phyloP scores from a whole-genome alignment of 2,329 filamentous ascomycete species.

The Fusarium brevicatenulatum region DNA sequence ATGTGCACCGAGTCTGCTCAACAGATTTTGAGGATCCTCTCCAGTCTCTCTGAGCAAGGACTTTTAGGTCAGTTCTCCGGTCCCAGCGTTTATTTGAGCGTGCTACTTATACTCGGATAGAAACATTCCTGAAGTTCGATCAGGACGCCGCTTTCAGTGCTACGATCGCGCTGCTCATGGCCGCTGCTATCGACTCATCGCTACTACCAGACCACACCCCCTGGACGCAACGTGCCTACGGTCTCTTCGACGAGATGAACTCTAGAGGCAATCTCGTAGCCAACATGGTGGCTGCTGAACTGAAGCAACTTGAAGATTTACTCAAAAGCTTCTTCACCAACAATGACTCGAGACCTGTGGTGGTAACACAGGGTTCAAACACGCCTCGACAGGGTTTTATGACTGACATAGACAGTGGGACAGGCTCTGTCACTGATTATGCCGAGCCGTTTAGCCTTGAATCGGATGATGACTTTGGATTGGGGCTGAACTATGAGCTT shows the following conservation, averaged over 20 bases:
- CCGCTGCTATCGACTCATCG: conserved; percentile 49
- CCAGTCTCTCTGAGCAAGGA: conserved; percentile 30
- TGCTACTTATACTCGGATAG: neutral
- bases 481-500: conserved; percentile 31
- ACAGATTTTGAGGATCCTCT: conserved; percentile 23
- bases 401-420: neutral
- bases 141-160: conserved; percentile 42
- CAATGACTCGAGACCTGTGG: neutral
- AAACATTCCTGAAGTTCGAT: conserved; percentile 26
- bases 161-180: conserved; percentile 53
- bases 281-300: conserved; percentile 45
- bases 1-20: conserved; percentile 29
- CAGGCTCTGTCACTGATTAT: conserved; percentile 1
- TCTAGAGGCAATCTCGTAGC: conserved; percentile 58
- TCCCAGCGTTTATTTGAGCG: rapidly evolving
- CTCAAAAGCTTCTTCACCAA: conserved; percentile 7
- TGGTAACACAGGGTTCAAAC: neutral
- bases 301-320: conserved; percentile 21
- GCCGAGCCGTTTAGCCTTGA: conserved; percentile 2
- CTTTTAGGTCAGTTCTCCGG: conserved; percentile 12
- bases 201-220: conserved; percentile 47
- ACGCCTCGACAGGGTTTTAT: neutral
- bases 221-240: conserved; percentile 55
- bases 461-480: conserved; percentile 7
- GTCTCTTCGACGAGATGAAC: conserved; percentile 58